phyloP scores from a whole-genome alignment of 768 basidiomycete species.

The Cyathus striatus region DNA sequence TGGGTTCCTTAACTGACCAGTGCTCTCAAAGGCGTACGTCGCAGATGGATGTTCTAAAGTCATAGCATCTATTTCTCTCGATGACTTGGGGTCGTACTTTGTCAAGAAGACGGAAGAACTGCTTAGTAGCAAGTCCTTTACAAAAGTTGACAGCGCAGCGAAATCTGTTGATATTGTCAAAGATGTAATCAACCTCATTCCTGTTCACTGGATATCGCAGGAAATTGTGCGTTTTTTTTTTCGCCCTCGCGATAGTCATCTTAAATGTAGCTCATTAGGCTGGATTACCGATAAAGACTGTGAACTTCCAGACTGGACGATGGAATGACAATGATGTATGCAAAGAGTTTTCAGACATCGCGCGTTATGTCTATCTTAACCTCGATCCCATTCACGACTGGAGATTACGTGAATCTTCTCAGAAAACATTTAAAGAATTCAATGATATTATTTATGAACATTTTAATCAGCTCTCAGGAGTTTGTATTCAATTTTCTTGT shows the following conservation, averaged over 20 bases:
- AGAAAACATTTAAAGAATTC: constrained; percentile 21
- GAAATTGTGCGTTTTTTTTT: constrained; percentile 40
- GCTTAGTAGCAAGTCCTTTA: constrained; percentile 29
- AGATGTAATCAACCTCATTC: constrained; percentile 62
- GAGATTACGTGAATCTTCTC: constrained; percentile 36
- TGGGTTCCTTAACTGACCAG: not conserved
- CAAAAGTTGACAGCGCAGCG: constrained; percentile 16
- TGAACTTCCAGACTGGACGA: constrained; percentile 18
- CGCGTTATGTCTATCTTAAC: constrained; percentile 43
- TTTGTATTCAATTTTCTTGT: constrained; percentile 4
- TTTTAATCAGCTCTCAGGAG: constrained; percentile 19
- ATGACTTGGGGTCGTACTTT: constrained; percentile 26
- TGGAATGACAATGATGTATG: constrained; percentile 35
- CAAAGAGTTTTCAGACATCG: constrained; percentile 40
- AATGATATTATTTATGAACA: constrained; percentile 21
- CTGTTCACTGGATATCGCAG: constrained; percentile 56
- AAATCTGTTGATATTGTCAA: constrained; percentile 53
- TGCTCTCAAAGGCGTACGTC: too few species aligned
- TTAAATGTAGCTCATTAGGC: constrained; percentile 22
- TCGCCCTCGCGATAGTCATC: constrained; percentile 1
- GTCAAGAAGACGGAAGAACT: constrained; percentile 23
- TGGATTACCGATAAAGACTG: constrained; percentile 38
- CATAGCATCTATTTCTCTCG: constrained; percentile 10
- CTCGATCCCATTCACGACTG: constrained; percentile 41
- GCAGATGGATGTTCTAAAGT: constrained; percentile 16